phyloP scores from a whole-genome alignment of 768 basidiomycete species.

The Mycena filopes region DNA sequence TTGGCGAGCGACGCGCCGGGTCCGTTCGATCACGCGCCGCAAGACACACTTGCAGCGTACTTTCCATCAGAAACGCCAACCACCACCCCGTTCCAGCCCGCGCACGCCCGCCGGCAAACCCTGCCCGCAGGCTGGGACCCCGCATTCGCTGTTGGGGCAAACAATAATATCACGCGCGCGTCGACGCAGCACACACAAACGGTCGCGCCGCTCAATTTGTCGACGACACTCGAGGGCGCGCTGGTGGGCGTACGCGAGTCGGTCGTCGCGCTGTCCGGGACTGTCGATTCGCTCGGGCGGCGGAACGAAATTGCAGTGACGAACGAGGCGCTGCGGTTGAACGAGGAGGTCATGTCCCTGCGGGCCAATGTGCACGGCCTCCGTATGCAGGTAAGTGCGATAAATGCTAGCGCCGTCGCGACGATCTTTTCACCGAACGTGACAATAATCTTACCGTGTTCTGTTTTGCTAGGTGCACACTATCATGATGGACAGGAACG shows the following conservation, averaged over 20 bases:
- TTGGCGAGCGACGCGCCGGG: slow-evolving; percentile 34
- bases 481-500: slow-evolving; percentile 82
- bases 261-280: slow-evolving; percentile 65
- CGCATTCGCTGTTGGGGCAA: slow-evolving; percentile 17
- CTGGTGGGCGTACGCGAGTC: slow-evolving; percentile 68
- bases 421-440: slow-evolving; percentile 7
- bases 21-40: slow-evolving; percentile 20
- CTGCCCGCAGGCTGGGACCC: slow-evolving; percentile 33
- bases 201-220: slow-evolving; percentile 73
- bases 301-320: slow-evolving; percentile 73
- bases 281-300: slow-evolving; percentile 70
- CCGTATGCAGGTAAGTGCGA: slow-evolving; percentile 75
- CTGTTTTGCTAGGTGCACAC: slow-evolving; percentile 60
- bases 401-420: neutral
- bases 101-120: slow-evolving; percentile 21
- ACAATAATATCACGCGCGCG: slow-evolving; percentile 33
- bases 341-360: slow-evolving; percentile 78
- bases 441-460: slow-evolving; percentile 16
- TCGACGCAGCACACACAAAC: slow-evolving; percentile 41
- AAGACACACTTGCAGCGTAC: slow-evolving; percentile 43
- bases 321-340: slow-evolving; percentile 76
- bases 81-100: slow-evolving; percentile 12
- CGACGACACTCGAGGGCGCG: slow-evolving; percentile 72
- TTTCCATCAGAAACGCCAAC: slow-evolving; percentile 43
- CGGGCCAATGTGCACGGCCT: slow-evolving; percentile 78